phyloP scores from a whole-genome alignment of 1,284 basidiomycete genomes.

The Leccinum subrobustum region DNA sequence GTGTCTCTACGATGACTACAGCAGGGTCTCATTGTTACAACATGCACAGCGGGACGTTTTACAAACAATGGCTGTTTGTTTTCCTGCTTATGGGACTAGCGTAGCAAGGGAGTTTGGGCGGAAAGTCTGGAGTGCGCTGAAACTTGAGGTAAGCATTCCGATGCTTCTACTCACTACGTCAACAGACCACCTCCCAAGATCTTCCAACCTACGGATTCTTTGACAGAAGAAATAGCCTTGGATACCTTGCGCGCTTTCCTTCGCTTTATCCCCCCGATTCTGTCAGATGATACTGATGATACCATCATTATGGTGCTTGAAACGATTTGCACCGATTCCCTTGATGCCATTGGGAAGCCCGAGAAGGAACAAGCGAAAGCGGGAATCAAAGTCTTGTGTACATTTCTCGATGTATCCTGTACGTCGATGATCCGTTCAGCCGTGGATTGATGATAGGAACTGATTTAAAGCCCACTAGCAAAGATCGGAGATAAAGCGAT shows the following conservation, averaged over 20 bases:
- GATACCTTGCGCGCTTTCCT: slow-evolving; percentile 70
- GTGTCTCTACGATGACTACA: not conserved
- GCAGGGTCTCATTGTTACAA: not conserved
- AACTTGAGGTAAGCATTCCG: slow-evolving; percentile 67
- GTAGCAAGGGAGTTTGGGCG: slow-evolving; percentile 62
- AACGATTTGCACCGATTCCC: slow-evolving; percentile 77
- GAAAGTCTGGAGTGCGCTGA: slow-evolving; percentile 85
- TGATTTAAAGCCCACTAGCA: slow-evolving; percentile 43
- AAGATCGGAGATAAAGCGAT: slow-evolving; percentile 70
- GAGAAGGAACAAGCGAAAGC: slow-evolving; percentile 90
- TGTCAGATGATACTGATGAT: slow-evolving; percentile 35
- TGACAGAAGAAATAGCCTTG: slow-evolving; percentile 74
- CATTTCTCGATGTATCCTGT: slow-evolving; percentile 77
- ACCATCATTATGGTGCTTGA: slow-evolving; percentile 62
- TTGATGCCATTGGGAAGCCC: slow-evolving; percentile 78
- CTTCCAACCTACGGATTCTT: slow-evolving; percentile 81
- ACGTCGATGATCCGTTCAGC: slow-evolving; percentile 31
- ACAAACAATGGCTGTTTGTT: slow-evolving; percentile 68
- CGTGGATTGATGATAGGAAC: slow-evolving; percentile 5
- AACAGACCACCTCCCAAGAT: slow-evolving; percentile 51
- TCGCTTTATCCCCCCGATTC: slow-evolving; percentile 60
- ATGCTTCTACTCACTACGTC: not conserved
- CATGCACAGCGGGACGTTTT: slow-evolving; percentile 73
- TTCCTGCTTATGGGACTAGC: slow-evolving; percentile 79
- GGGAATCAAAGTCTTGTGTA: slow-evolving; percentile 78